Evolutionary conservation across 1,284 basidiomycete genomes (phyloP).

Genomic region (Malassezia vespertilionis): DNA sequence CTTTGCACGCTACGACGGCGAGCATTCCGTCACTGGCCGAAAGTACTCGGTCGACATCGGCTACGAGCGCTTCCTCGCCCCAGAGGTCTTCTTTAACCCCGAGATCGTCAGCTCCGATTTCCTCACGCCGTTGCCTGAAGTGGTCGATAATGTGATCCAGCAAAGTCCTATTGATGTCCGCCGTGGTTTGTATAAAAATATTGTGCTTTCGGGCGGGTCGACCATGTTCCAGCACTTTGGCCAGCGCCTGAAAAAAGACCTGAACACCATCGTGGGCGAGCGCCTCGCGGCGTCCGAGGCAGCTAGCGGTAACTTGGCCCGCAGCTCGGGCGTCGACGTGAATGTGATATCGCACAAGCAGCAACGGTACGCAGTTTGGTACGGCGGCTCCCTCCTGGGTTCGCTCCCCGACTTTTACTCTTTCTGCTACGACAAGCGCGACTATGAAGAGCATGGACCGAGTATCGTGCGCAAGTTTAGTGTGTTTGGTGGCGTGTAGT

Average conservation of each 20-base stretch:
- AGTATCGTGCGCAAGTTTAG: constrained; percentile 60
- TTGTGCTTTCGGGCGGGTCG: constrained; percentile 84
- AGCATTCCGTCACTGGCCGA: constrained; percentile 82
- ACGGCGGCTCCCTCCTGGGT: constrained; percentile 68
- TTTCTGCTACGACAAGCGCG: constrained; percentile 92
- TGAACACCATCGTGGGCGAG: constrained; percentile 85
- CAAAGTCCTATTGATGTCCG: constrained; percentile 90
- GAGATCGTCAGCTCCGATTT: constrained; percentile 98
- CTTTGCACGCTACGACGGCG: constrained; percentile 86
- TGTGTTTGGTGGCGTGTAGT: constrained; percentile 34
- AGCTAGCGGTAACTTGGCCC: constrained; percentile 64
- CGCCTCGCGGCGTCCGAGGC: constrained; percentile 68
- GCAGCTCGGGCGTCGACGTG: constrained; percentile 47
- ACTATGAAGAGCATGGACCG: constrained; percentile 93
- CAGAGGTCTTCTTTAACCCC: constrained; percentile 99
- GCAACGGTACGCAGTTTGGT: constrained; percentile 97
- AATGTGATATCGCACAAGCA: constrained; percentile 96
- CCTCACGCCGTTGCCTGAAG: constrained; percentile 87
- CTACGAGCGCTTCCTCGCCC: constrained; percentile 96
- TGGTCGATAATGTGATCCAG: constrained; percentile 93
- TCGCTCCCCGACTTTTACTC: constrained; percentile 84
- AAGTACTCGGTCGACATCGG: constrained; percentile 87
- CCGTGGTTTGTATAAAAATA: constrained; percentile 90
- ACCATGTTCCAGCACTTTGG: constrained; percentile 99
- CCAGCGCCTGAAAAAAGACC: constrained; percentile 81